Conservation (phyloP, 306 rosid species). For the Gastrolobium villosum region DNA sequence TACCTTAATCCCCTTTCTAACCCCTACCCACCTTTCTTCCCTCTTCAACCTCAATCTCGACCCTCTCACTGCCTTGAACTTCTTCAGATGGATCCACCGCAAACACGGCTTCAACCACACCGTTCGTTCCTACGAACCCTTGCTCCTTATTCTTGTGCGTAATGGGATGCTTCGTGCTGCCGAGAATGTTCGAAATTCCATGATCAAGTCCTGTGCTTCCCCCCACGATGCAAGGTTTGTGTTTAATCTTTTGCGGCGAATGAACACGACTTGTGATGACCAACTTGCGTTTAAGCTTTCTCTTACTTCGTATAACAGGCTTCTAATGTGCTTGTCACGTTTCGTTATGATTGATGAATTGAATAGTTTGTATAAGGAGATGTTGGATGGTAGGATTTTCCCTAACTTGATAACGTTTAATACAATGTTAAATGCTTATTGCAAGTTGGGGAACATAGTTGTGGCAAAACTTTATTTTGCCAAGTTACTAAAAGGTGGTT, state of each 20-base stretch:
- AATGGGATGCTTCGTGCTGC: conserved; percentile 59
- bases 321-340: conserved; percentile 62
- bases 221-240: conserved; percentile 55
- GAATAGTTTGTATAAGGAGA: conserved; percentile 60
- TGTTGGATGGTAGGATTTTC: conserved; percentile 58
- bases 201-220: conserved; percentile 67
- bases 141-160: conserved; percentile 70
- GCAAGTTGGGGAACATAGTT: conserved; percentile 73
- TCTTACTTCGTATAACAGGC: conserved; percentile 70
- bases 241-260: conserved; percentile 56
- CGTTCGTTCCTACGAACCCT: conserved; percentile 58
- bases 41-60: conserved; percentile 65
- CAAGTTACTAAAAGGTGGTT: conserved; percentile 63
- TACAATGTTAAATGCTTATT: conserved; percentile 74
- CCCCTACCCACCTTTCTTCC: conserved; percentile 65
- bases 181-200: conserved; percentile 68
- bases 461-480: conserved; percentile 59
- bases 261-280: conserved; percentile 49
- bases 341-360: conserved; percentile 68
- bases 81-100: conserved; percentile 72
- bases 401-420: conserved; percentile 72
- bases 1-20: conserved; percentile 58
- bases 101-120: conserved; percentile 62
- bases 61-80: conserved; percentile 71
- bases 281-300: conserved; percentile 59